Evolutionary conservation across 2,329 filamentous ascomycete species (phyloP).

Genomic region (Fonsecaea pugnacius): DNA sequence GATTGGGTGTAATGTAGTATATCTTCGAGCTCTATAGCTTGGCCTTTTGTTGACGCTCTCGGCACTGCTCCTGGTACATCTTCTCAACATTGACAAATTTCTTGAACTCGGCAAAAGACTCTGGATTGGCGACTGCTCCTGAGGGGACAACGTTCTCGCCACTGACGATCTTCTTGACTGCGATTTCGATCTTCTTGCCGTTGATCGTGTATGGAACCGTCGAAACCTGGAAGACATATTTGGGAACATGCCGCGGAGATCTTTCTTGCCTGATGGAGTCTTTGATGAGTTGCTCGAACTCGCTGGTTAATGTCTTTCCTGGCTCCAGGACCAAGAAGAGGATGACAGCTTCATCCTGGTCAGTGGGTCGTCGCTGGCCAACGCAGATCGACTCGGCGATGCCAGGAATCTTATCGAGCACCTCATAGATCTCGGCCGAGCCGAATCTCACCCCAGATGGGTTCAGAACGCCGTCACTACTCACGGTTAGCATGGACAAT

Average conservation of each 20-base stretch:
- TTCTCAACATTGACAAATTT: too few species aligned
- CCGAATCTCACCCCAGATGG: slow-evolving; percentile 89
- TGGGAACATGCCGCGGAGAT: slow-evolving; percentile 15
- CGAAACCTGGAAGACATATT: slow-evolving; percentile 18
- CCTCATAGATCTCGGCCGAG: slow-evolving; percentile 92
- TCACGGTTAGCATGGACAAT: too few species aligned
- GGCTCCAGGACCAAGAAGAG: slow-evolving; percentile 13
- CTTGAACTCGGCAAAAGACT: too few species aligned
- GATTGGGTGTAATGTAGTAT: too few species aligned
- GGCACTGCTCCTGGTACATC: too few species aligned
- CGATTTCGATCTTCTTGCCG: slow-evolving; percentile 29
- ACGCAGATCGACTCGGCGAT: slow-evolving; percentile 20
- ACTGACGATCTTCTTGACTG: slow-evolving; percentile 12
- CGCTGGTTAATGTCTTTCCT: too few species aligned
- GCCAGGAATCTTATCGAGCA: slow-evolving; percentile 10
- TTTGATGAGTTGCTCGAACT: too few species aligned
- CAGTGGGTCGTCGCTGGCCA: slow-evolving; percentile 15
- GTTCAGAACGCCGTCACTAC: slow-evolving; percentile 59
- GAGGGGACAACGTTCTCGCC: too few species aligned
- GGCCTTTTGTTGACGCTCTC: too few species aligned
- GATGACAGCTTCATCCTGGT: slow-evolving; percentile 21
- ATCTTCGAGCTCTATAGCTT: too few species aligned
- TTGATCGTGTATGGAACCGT: slow-evolving; percentile 25
- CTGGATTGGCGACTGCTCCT: too few species aligned
- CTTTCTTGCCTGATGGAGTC: too few species aligned